phyloP scores from a whole-genome alignment of 257 asterid species.

The Perilla frutescens region DNA sequence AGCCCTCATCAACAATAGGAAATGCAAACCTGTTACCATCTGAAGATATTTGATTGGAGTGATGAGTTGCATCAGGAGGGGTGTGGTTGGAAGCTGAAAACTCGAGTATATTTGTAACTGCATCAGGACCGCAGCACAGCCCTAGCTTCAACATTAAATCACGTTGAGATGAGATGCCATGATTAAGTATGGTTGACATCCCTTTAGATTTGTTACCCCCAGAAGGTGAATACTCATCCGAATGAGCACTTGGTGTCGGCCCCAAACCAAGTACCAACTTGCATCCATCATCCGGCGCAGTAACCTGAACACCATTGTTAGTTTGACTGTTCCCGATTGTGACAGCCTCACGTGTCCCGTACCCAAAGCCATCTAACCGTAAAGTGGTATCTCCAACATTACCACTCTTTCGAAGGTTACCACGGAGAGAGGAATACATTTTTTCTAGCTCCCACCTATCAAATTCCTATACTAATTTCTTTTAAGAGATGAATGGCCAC shows the following conservation, averaged over 20 bases:
- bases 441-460: constrained; percentile 43
- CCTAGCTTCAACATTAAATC: constrained; percentile 73
- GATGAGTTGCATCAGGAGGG: constrained; percentile 41
- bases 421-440: constrained; percentile 49
- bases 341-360: constrained; percentile 53
- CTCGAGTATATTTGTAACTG: constrained; percentile 50
- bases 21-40: constrained; percentile 41
- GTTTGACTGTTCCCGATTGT: constrained; percentile 44
- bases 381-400: constrained; percentile 73
- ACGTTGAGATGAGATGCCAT: constrained; percentile 48
- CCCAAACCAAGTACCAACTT: constrained; percentile 92
- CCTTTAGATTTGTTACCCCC: constrained; percentile 46
- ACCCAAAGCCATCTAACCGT: constrained; percentile 77
- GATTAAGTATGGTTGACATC: constrained; percentile 35
- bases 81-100: constrained; percentile 57
- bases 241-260: constrained; percentile 71
- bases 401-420: constrained; percentile 44
- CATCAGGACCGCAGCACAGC: constrained; percentile 58
- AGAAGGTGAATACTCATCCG: constrained; percentile 47
- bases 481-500: constrained; percentile 29
- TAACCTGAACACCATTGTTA: constrained; percentile 37
- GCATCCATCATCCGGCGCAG: constrained; percentile 79
- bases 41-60: constrained; percentile 43
- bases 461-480: constrained; percentile 31
- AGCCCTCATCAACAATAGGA: constrained; percentile 85